These are phyloP conservation scores for Copromyces sp. DNA, from an alignment of 495 filamentous ascomycete species.

Conservation along the genomic window DNA sequence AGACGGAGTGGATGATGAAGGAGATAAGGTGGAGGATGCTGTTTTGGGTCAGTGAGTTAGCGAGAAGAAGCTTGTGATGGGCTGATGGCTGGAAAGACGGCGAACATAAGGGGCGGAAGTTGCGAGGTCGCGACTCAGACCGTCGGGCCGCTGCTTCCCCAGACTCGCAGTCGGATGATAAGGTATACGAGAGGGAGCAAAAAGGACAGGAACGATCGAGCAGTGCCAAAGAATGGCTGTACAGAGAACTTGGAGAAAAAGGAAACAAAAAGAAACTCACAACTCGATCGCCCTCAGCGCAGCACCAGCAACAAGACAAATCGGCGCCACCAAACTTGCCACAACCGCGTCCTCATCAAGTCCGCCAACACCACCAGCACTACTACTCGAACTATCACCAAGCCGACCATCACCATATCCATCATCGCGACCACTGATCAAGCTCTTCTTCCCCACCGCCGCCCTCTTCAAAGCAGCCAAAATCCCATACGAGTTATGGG, in stretches of 20 bases:
- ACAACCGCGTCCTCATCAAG: background rate
- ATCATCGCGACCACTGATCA: background rate
- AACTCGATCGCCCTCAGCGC: slow-evolving; percentile 32
- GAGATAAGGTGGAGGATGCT: slow-evolving; percentile 32
- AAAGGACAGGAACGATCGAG: background rate
- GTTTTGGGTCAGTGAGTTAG: slow-evolving; percentile 2
- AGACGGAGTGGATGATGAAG: slow-evolving; percentile 28
- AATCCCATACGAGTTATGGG: background rate
- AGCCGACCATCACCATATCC: background rate
- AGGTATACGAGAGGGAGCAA: too few relatives aligned
- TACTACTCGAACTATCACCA: background rate
- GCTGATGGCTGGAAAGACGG: too few relatives aligned
- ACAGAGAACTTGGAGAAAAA: too few relatives aligned
- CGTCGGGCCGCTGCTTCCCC: too few relatives aligned
- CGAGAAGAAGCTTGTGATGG: background rate
- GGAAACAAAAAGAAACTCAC: slow-evolving; percentile 21
- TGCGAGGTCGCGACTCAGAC: too few relatives aligned
- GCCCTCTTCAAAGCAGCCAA: background rate
- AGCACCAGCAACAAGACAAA: slow-evolving; percentile 7
- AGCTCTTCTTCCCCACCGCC: background rate
- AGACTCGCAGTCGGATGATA: too few relatives aligned
- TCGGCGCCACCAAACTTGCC: background rate
- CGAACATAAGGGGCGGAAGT: too few relatives aligned
- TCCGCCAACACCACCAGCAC: background rate
- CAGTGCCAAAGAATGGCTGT: background rate